Conservation (phyloP, 2,329 filamentous ascomycete species). For the Ceratocystis lukuohia region DNA sequence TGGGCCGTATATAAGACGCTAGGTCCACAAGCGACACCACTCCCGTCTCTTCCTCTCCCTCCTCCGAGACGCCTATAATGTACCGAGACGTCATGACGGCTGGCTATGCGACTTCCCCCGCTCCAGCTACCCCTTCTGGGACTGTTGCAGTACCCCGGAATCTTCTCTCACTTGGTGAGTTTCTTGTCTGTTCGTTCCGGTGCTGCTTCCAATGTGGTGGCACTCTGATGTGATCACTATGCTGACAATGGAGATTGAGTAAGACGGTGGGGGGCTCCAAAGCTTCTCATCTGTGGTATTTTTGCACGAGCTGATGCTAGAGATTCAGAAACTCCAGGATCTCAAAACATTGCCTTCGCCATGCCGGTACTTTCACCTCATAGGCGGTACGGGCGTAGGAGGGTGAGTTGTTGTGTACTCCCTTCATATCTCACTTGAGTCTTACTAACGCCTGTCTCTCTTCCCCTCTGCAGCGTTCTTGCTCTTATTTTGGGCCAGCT, state of each 20-base stretch:
- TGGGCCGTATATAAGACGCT: not conserved
- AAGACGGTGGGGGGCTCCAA: not conserved
- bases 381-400: not conserved
- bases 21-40: not conserved
- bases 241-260: not conserved
- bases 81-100: not conserved
- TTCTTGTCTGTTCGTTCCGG: not conserved
- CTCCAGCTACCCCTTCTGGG: not conserved
- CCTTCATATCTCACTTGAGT: not conserved
- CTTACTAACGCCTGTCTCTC: not conserved
- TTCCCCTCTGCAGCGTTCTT: not conserved
- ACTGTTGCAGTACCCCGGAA: not conserved
- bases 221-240: not conserved
- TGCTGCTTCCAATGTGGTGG: not conserved
- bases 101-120: not conserved
- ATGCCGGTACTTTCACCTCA: slow-evolving; percentile 1
- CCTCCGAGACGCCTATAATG: not conserved
- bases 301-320: not conserved
- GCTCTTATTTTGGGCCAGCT: not conserved
- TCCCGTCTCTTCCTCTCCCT: not conserved
- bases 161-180: not conserved
- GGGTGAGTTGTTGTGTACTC: not conserved
- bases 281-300: not conserved
- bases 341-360: not conserved
- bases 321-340: not conserved